Base-by-base conservation (phyloP, 495 filamentous ascomycete genomes). In the Talaromyces liani region DNA sequence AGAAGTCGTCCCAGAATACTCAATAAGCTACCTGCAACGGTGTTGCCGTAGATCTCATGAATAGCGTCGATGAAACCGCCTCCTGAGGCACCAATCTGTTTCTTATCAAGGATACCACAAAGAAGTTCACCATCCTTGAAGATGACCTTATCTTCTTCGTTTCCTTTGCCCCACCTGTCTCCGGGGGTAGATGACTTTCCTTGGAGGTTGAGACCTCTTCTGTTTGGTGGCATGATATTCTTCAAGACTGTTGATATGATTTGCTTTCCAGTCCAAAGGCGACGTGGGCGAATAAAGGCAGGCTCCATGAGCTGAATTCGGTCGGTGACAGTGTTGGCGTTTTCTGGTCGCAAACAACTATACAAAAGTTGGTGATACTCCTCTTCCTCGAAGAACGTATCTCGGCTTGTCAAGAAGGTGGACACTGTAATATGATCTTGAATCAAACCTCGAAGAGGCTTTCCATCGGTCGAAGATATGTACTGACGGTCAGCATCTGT, bases 401-500 rank as follows among this genome's bases (percentile, higher is more conserved):
- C 95, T 71, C 89, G 86, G 70, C 87, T 95, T 47, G 92, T 96
- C 62, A 99, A 82, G 80, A 87, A 88, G 3, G 96, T 91, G 20
- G 90, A 90, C 74, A 99, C 93, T 2, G 92, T 96, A 63, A 99
- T 88, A 73, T 99, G 95, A 84, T 99, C 95, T 75, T 99, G 95
- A 73, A 99, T 99, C 55, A 99, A 77, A 84, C 95, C 95, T 83
- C 95, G 81, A 51, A 99, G 82, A 0, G 95, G 95, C 68, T 96
- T 96, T 36, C 95, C 95, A 5, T 92, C 91, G 2, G 95, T 99
- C 10, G 87, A 90, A 62, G 92, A 93, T 56, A 98, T 87, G 72
- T 99, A 99, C 68, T 99, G 95, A 70, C 96, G 91, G 71, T 99
- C 93, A 16, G 95, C 96, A 72, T 97, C 93, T 9, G 95, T 94